Base-by-base conservation (phyloP, 2,329 filamentous ascomycete species). In the Trichoderma sp. region DNA sequence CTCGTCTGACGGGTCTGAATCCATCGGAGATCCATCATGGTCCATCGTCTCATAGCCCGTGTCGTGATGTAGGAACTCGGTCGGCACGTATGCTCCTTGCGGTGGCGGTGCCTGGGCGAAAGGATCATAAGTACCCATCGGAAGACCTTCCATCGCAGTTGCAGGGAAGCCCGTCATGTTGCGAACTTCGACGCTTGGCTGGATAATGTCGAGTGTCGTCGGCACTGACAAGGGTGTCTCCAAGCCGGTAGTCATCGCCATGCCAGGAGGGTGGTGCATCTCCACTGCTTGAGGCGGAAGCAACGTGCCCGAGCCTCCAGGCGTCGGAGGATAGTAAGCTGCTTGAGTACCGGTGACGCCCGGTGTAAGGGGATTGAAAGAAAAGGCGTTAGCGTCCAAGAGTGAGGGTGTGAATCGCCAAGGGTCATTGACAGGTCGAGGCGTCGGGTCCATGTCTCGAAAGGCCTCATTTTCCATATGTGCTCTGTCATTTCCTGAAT, bases 371-470 rank as follows among this genome's bases (percentile, higher is more conserved):
- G 84, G 83, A 66, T 87, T 84, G 77, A 97, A 97, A 26, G 88
- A 86, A 75, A 92, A 92, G 34, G 91, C 90, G 75, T 90, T 92
- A 19, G 92, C 88, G 74, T 98, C 94, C 74, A 98, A 85, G 65
- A 96, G 82, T 24, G 93, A 95, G 4, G 93, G 92, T 2, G 93
- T 96, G 73, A 97, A 93, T 69, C 90, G 86, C 88, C 93, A 95
- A 71, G 85, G 88, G 71, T 97, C 93, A 72, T 90, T 88, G 48
- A 90, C 85, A 19, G 88, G 90, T 74, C 90, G 87, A 5, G 92
- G 92, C 3, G 92, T 96, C 21, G 91, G 90, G 73, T 97, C 92
- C 72, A 90, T 86, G 77, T 95, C 90, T 75, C 80, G 78, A 71
- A 85, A 87, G 44, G 69, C 69, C 66, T 75, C 73, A 66, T 72